A percentile compares a stretch with the other conserved stretches of the same genome.
Conservation (phyloP, 345 rosid genomes). For the Kandelia obovata region DNA sequence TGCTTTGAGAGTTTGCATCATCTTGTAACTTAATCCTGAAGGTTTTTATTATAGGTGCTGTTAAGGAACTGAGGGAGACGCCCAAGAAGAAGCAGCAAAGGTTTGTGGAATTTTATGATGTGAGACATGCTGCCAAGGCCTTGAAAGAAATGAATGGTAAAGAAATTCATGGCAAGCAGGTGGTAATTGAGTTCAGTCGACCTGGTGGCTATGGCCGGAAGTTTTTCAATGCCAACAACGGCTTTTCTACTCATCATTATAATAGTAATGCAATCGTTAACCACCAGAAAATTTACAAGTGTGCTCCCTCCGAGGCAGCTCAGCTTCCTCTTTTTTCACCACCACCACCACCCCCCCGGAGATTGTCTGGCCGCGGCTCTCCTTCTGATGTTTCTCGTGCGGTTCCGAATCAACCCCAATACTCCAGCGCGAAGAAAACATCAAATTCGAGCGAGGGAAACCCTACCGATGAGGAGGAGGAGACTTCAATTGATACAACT, state of each 20-base stretch:
- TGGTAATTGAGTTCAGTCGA: constrained; percentile 72
- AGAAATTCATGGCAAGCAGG: constrained; percentile 48
- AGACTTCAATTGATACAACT: constrained; percentile 23
- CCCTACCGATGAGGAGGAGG: constrained; percentile 24
- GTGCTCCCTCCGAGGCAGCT: neutral
- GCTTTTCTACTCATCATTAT: neutral
- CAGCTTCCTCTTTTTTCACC: constrained; percentile 19
- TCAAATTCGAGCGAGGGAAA: constrained; percentile 14
- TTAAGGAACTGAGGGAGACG: constrained; percentile 84
- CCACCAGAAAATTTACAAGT: constrained; percentile 21
- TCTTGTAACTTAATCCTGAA: neutral
- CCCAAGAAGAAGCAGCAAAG: constrained; percentile 79
- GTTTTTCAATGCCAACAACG: constrained; percentile 33
- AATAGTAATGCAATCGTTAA: constrained; percentile 1
- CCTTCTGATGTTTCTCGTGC: constrained; percentile 8
- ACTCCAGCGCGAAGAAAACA: constrained; percentile 5
- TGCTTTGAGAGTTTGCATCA: neutral
- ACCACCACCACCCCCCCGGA: neutral
- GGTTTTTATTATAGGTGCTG: constrained; percentile 40
- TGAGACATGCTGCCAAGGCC: constrained; percentile 77
- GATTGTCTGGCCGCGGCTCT: neutral
- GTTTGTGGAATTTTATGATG: constrained; percentile 78
- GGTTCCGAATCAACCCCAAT: constrained; percentile 7
- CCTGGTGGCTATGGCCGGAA: constrained; percentile 68
- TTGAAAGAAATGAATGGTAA: constrained; percentile 63